Conservation (phyloP, 768 basidiomycete genomes). For the Trametes cingulata region DNA sequence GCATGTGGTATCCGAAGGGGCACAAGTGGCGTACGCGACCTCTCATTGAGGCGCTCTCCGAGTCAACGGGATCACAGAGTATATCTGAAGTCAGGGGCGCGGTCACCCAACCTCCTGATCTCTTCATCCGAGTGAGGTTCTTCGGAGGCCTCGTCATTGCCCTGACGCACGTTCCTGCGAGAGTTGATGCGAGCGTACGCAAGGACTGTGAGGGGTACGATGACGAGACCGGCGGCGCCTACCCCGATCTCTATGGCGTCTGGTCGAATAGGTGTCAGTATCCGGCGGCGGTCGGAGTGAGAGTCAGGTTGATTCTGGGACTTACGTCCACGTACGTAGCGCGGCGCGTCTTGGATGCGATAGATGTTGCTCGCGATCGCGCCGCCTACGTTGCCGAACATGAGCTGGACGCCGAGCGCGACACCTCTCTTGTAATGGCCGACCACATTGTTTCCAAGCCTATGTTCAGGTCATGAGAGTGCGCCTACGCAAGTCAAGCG, state of each 20-base stretch:
- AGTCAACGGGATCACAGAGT: not conserved
- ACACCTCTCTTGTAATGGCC: slow-evolving; percentile 72
- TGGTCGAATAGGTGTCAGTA: slow-evolving; percentile 23
- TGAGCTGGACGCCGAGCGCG: slow-evolving; percentile 70
- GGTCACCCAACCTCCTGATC: slow-evolving; percentile 50
- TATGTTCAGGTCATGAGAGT: not conserved
- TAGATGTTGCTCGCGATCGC: slow-evolving; percentile 67
- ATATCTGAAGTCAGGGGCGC: slow-evolving; percentile 57
- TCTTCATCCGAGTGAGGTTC: slow-evolving; percentile 24
- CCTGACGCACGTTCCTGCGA: slow-evolving; percentile 47
- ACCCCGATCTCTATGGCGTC: slow-evolving; percentile 68
- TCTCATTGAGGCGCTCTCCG: no score
- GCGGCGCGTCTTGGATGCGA: slow-evolving; percentile 56
- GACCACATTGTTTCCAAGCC: slow-evolving; percentile 59
- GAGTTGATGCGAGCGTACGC: slow-evolving; percentile 56
- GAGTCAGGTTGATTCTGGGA: no score
- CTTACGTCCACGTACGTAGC: slow-evolving; percentile 64
- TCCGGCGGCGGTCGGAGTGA: no score
- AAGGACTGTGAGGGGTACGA: slow-evolving; percentile 48
- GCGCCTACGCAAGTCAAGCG: not conserved
- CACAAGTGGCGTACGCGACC: no score
- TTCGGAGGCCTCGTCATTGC: slow-evolving; percentile 12
- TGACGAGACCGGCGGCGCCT: slow-evolving; percentile 60
- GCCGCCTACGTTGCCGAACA: slow-evolving; percentile 65
- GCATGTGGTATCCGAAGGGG: no score